Evolutionary conservation across 108 stramenopile species (phyloP).

Genomic region (Skeletonema potamos): DNA sequence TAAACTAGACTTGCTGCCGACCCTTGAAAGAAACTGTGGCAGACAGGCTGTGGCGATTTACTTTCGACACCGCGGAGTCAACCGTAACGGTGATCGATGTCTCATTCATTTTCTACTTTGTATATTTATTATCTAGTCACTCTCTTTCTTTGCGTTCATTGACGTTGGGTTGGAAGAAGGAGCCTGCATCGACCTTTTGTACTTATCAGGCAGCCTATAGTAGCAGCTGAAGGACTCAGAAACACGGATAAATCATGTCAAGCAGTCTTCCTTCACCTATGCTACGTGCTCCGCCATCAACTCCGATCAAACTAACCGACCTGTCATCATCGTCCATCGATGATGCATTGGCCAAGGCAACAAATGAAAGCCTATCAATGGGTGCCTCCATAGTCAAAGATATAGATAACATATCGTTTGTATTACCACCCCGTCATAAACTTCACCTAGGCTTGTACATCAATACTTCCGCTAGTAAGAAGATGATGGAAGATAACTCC

Average conservation of each 20-base stretch:
- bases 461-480: slow-evolving; percentile 24
- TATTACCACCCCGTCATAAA: slow-evolving; percentile 16
- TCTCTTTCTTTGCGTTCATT: too few relatives aligned
- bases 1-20: too few relatives aligned
- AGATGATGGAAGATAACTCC: not conserved
- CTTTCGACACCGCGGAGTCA: too few relatives aligned
- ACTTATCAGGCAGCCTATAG: too few relatives aligned
- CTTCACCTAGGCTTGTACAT: slow-evolving; percentile 28
- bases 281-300: not conserved
- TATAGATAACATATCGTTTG: slow-evolving; percentile 6
- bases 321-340: slow-evolving; percentile 7
- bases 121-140: too few relatives aligned
- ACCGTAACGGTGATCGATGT: too few relatives aligned
- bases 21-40: too few relatives aligned
- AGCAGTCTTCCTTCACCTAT: not conserved
- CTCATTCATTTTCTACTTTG: too few relatives aligned
- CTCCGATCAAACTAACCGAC: not conserved
- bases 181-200: too few relatives aligned
- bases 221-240: too few relatives aligned
- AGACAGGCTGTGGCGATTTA: too few relatives aligned
- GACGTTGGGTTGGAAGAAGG: too few relatives aligned
- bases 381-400: slow-evolving; percentile 18
- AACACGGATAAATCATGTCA: not conserved
- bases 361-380: slow-evolving; percentile 19
- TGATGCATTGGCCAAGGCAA: slow-evolving; percentile 19